Evolutionary conservation across 1,284 basidiomycete species (phyloP).

Genomic region (Ustilago bromivora): DNA sequence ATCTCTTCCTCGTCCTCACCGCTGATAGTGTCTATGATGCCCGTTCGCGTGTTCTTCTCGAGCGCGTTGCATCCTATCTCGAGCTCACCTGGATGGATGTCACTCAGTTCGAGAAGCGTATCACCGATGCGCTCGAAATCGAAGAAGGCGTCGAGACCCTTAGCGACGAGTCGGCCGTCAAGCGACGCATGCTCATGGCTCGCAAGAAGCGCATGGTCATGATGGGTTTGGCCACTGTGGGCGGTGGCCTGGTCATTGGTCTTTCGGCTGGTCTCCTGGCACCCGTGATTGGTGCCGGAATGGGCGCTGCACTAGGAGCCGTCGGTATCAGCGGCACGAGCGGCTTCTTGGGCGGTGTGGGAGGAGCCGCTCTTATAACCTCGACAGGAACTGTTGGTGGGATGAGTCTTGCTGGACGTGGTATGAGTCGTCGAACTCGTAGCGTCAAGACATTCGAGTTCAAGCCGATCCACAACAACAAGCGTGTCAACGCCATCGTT

Average conservation of each 20-base stretch:
- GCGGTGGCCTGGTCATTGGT: conserved; percentile 68
- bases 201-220: conserved; percentile 63
- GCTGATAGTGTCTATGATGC: conserved; percentile 69
- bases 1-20: conserved; percentile 68
- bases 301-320: conserved; percentile 66
- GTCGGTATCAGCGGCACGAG: conserved; percentile 68
- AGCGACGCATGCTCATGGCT: conserved; percentile 53
- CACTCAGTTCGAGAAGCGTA: conserved; percentile 68
- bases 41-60: conserved; percentile 67
- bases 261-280: conserved; percentile 67
- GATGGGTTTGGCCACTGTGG: conserved; percentile 69
- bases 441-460: conserved; percentile 69
- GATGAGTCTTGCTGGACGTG: conserved; percentile 64
- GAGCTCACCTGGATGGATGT: conserved; percentile 69
- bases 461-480: conserved; percentile 69
- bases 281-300: conserved; percentile 68
- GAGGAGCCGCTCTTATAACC: conserved; percentile 68
- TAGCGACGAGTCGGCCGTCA: conserved; percentile 53
- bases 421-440: conserved; percentile 65
- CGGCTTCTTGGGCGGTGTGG: conserved; percentile 66
- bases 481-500: conserved; percentile 68
- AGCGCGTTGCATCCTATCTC: conserved; percentile 62
- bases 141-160: conserved; percentile 66
- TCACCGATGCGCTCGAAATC: conserved; percentile 68
- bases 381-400: conserved; percentile 67